A percentile compares a stretch with the other conserved stretches of the same genome.
phyloP scores from a whole-genome alignment of 2,329 filamentous ascomycete species.

The Emmonsiellopsis sp. region DNA sequence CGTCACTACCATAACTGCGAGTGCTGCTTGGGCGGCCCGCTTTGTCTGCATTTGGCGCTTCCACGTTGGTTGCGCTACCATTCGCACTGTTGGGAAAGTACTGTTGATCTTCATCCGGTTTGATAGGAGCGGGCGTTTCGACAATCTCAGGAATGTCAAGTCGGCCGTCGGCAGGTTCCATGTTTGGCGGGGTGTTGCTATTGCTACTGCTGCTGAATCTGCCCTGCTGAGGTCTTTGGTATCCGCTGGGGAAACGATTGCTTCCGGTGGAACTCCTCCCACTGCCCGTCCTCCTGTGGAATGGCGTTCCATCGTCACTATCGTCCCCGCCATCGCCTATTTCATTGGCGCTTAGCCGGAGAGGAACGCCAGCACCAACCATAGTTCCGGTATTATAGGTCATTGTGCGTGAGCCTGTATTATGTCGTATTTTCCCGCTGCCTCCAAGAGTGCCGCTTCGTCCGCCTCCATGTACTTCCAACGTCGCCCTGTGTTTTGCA shows the following conservation, averaged over 20 bases:
- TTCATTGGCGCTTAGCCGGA: slow-evolving; percentile 89
- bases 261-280: slow-evolving; percentile 49
- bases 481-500: slow-evolving; percentile 76
- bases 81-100: slow-evolving; percentile 5
- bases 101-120: slow-evolving; percentile 18
- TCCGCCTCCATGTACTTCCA: slow-evolving; percentile 63
- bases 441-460: slow-evolving; percentile 57
- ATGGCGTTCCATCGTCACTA: slow-evolving; percentile 27
- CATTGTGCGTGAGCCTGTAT: slow-evolving; percentile 72
- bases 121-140: slow-evolving; percentile 25
- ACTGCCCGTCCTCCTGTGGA: slow-evolving; percentile 48
- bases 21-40: slow-evolving; percentile 22
- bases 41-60: slow-evolving; percentile 4
- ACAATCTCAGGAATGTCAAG: slow-evolving; percentile 33
- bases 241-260: slow-evolving; percentile 37
- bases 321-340: slow-evolving; percentile 78
- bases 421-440: slow-evolving; percentile 76
- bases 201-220: slow-evolving; percentile 40
- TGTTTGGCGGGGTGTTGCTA: slow-evolving; percentile 45
- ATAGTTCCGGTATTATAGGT: slow-evolving; percentile 72
- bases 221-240: slow-evolving; percentile 28
- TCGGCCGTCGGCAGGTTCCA: slow-evolving; percentile 18
- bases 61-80: not conserved
- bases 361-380: slow-evolving; percentile 71
- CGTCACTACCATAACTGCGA: slow-evolving; percentile 27